Base-by-base conservation (phyloP, 2,329 filamentous ascomycete genomes). In the Trichophyton schoenleinii region DNA sequence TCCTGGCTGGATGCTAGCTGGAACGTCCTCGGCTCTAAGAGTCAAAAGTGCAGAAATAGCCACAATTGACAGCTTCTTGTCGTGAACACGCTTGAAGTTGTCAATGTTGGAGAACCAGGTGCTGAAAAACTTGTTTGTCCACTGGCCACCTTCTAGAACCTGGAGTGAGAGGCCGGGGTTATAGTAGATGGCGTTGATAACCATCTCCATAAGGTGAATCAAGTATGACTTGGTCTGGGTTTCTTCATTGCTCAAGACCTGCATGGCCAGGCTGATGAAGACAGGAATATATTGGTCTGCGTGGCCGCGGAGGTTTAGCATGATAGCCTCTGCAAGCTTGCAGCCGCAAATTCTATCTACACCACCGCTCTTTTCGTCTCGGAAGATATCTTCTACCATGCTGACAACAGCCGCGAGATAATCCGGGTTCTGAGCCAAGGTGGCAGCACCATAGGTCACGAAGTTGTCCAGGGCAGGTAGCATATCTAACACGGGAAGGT, bases 121-220 rank as follows among this genome's bases (percentile, higher is more conserved):
- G 75, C 89, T 96, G 80, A 99, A 99, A 78, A 99, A 99, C 72
- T 95, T 95, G 77, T 97, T 97, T 5, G 94, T 97, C 92, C 91
- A 96, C 63, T 85, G 87, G 70, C 95, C 92, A 60, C 81, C 78
- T 77, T 99, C 94, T n/a, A 99, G 82, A 42, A 96, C 85, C 64
- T 91, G 87, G 22, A 99, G 82, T 25, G 91, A 83, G 63, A 96
- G 80, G 52, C 87, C 77, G 1, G 94, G 91, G 78, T 96, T 96
- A 80, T 99, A 99, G 80, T 97, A 95, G 69, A 97, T 91, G 61
- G 89, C 86, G 75, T 97, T 97, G 79, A 99, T 96, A 62, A 99
- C 86, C 86, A 99, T 95, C 77, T 99, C 94, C 88, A 99, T 95
- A 52, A 99, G 78, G 73, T 99, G 92, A 60, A 97, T 91, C 69